These are phyloP conservation scores for Draba incana DNA, from an alignment of 345 rosid genomes.

Conservation along the genomic window DNA sequence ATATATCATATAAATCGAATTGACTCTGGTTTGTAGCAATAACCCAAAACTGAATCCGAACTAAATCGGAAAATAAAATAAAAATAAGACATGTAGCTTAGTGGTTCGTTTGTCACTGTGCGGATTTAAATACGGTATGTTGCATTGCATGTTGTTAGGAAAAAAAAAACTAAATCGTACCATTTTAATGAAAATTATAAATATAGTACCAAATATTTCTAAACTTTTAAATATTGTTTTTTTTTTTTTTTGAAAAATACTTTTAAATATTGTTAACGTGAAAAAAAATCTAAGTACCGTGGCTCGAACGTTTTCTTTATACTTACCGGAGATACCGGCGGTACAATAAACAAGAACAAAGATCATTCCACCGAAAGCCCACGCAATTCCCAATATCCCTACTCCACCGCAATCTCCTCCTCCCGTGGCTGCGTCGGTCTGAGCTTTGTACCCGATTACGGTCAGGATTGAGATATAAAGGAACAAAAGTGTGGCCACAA, in stretches of 20 bases:
- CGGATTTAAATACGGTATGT: too few relatives aligned
- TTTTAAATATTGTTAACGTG: neutral
- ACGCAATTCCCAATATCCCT: constrained; percentile 86
- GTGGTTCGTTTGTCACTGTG: too few relatives aligned
- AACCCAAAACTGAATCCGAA: too few relatives aligned
- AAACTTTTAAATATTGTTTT: too few relatives aligned
- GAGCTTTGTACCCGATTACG: constrained; percentile 77
- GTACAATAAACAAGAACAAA: constrained; percentile 94
- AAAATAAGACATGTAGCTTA: too few relatives aligned
- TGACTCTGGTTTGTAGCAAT: too few relatives aligned
- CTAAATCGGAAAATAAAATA: too few relatives aligned
- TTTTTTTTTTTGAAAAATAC: too few relatives aligned
- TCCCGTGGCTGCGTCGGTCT: constrained; percentile 41
- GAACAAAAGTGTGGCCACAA: constrained; percentile 82
- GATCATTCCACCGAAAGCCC: constrained; percentile 99
- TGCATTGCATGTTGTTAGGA: too few relatives aligned
- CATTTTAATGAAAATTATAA: too few relatives aligned
- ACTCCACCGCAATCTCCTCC: constrained; percentile 67
- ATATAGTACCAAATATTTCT: neutral
- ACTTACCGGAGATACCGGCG: constrained; percentile 84
- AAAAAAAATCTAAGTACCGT: constrained; percentile 10
- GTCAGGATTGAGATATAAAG: constrained; percentile 73
- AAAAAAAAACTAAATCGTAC: too few relatives aligned
- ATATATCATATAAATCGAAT: too few relatives aligned
- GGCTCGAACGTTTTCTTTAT: constrained; percentile 26